These are phyloP conservation scores for Voacanga thouarsii DNA, from an alignment of 257 asterid genomes.

Conservation along the genomic window DNA sequence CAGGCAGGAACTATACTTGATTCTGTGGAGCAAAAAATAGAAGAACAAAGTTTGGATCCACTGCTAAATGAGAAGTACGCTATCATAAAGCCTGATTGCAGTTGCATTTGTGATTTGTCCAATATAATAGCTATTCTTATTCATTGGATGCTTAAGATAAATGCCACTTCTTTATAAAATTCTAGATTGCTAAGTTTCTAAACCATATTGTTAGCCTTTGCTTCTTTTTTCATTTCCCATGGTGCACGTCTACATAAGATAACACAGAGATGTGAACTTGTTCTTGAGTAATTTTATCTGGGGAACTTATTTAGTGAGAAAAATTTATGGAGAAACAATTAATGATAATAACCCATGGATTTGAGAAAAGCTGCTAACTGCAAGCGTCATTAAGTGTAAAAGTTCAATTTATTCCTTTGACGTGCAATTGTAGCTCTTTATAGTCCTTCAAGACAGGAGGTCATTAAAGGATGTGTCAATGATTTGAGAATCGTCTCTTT, in stretches of 20 bases:
- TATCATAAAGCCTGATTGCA: background rate
- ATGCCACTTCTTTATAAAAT: background rate
- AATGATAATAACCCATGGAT: background rate
- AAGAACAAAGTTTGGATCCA: conserved; percentile 66
- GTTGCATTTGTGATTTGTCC: background rate
- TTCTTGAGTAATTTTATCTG: background rate
- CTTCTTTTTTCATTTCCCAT: background rate
- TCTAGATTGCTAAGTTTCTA: background rate
- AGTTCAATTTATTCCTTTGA: background rate
- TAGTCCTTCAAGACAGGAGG: background rate
- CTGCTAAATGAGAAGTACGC: conserved; percentile 47
- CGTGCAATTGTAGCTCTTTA: background rate
- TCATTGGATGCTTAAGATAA: background rate
- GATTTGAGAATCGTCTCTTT: background rate
- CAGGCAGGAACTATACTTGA: conserved; percentile 66
- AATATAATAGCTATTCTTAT: background rate
- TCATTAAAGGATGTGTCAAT: background rate
- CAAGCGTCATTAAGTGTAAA: background rate
- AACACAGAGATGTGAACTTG: background rate
- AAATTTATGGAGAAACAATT: background rate
- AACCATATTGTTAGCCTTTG: background rate
- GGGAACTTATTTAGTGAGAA: background rate
- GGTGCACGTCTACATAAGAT: background rate
- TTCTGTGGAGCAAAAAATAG: conserved; percentile 69
- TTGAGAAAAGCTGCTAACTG: background rate